A percentile compares a stretch with the other conserved stretches of the same genome.
Conservation (phyloP, 164 flowering plant genomes). For the Saururus chinensis region DNA sequence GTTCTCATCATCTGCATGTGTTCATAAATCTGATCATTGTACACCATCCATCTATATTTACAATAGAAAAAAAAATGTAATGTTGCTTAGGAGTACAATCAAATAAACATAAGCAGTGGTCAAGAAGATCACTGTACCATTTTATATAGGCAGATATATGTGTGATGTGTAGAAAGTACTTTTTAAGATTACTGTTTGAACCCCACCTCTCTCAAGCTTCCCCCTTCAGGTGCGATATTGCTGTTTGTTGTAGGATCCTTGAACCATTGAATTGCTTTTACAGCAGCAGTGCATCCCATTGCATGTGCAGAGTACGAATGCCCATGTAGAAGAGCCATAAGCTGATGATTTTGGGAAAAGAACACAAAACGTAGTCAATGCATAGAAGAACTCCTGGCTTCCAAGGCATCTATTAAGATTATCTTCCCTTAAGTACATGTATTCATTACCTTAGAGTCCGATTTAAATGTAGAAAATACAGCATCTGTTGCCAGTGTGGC, state of each 20-base stretch:
- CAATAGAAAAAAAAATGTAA: not conserved
- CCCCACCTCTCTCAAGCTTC: constrained; percentile 57
- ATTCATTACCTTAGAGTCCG: constrained; percentile 73
- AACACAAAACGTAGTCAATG: not conserved
- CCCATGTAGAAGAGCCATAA: constrained; percentile 87
- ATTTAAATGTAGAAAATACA: constrained; percentile 66
- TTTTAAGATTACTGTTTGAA: not conserved
- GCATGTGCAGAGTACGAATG: constrained; percentile 98
- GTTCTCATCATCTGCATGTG: not conserved
- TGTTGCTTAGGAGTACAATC: too few species aligned
- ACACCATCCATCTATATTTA: not conserved
- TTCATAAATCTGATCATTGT: not conserved
- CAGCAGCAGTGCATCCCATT: constrained; percentile 89
- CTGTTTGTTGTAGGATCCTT: constrained; percentile 62
- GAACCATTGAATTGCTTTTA: constrained; percentile 74
- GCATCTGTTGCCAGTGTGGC: constrained; percentile 76
- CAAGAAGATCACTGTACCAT: too few species aligned
- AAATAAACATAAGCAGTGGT: too few species aligned
- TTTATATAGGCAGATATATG: too few species aligned
- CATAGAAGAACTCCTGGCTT: not conserved
- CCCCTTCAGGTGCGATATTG: constrained; percentile 39
- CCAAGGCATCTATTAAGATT: not conserved
- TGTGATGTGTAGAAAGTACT: not conserved
- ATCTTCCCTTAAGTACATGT: not conserved
- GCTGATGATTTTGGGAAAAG: constrained; percentile 24